Base-by-base conservation (phyloP, 306 rosid genomes). In the Vigna unguiculata region DNA sequence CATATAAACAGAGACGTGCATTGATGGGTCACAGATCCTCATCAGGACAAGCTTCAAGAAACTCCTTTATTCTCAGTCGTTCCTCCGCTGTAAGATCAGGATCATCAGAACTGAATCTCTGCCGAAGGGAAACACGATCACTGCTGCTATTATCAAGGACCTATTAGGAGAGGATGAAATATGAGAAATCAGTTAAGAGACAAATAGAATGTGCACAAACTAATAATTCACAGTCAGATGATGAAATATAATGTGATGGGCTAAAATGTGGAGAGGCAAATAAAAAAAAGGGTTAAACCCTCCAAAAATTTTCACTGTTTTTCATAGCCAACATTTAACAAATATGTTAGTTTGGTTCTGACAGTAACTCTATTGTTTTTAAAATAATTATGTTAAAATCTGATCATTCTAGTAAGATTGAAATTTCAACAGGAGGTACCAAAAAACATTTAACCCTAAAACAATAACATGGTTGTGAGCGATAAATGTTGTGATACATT, bases 41-140 rank as follows among this genome's bases (percentile, higher is more conserved):
- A 65, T 82, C 78, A 14, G 93, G 87, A 81, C 15, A 69, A 82
- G 90, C 73, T 78, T 92, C 91, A 48, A 96, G 90, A 76, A 87
- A 89, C 80, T 74, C 85, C 72, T 76, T 86, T 83, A 91, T 91
- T 64, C 69, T 91, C 76, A 25, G 72, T 47, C 88, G 79, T 86
- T 96, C 97, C n/a, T 83, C 77, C 38, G 72, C 41, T 40, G 90
- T 86, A 54, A 96, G 94, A 71, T 81, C 65, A 21, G 92, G 93
- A 81, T 95, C 88, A 61, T 89, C 98, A 10, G 85, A 84, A 0
- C 61, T 83, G 82, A 96, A 65, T 81, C 88, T 91, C 85, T 70
- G 74, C 52, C 91, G 51, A 32, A 91, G 63, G 14, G 82, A 73
- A 19, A 89, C 92, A 51, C 85, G 80, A 38, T 11, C 80, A 65